A percentile compares a stretch with the other conserved stretches of the same genome.
Conservation (phyloP, 306 rosid species). For the Vicia villosa region DNA sequence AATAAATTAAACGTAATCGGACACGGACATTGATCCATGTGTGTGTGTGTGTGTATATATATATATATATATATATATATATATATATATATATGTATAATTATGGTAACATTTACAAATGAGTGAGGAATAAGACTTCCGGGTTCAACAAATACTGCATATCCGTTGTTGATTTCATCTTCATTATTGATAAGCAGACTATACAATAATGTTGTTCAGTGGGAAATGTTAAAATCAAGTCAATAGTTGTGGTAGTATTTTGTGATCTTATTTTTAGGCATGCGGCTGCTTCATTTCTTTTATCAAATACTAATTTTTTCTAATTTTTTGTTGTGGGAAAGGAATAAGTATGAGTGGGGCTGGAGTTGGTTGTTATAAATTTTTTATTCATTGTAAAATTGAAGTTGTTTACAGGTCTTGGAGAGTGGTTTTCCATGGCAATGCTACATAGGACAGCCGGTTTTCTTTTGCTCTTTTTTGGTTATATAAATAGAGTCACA, state of each 20-base stretch:
- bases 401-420: not conserved
- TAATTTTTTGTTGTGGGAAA: not conserved
- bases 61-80: too few relatives aligned
- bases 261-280: not conserved
- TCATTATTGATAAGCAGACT: not conserved
- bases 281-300: too few relatives aligned
- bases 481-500: not conserved
- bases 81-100: too few relatives aligned
- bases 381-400: not conserved
- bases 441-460: not conserved
- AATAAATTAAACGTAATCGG: too few relatives aligned
- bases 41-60: too few relatives aligned
- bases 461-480: not conserved
- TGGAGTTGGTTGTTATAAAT: not conserved
- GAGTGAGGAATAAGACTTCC: not conserved
- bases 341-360: not conserved
- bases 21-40: too few relatives aligned
- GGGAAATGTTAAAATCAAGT: not conserved
- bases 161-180: not conserved
- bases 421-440: not conserved
- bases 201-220: not conserved
- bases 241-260: not conserved
- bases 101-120: not conserved
- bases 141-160: not conserved
- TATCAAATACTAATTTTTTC: not conserved